Conservation (phyloP, 495 filamentous ascomycete genomes). For the Penicillium mononematosum region DNA sequence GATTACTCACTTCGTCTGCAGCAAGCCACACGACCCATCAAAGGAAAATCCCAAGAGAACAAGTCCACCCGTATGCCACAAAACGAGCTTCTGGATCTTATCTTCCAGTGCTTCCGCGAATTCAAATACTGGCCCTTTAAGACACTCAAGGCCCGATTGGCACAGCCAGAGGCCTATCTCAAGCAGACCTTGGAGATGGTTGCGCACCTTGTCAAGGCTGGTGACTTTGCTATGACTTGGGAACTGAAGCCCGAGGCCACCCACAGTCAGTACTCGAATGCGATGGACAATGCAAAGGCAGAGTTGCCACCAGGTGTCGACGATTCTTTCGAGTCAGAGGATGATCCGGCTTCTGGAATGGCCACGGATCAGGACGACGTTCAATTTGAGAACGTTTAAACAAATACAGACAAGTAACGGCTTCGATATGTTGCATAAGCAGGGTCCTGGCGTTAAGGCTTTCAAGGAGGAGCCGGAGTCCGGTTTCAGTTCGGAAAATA, state of each 20-base stretch:
- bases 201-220: constrained; percentile 74
- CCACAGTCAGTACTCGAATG: constrained; percentile 51
- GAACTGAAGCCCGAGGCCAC: constrained; percentile 72
- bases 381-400: constrained; percentile 71
- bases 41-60: constrained; percentile 59
- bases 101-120: constrained; percentile 76
- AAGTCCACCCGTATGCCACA: constrained; percentile 84
- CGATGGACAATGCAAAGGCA: constrained; percentile 41
- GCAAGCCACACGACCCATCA: constrained; percentile 39
- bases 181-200: constrained; percentile 80
- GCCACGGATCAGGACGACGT: constrained; percentile 65
- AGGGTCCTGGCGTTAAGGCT: constrained; percentile 25
- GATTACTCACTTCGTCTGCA: constrained; percentile 23
- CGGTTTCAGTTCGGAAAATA: not conserved
- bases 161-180: constrained; percentile 89
- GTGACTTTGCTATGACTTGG: constrained; percentile 80
- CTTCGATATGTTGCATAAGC: constrained; percentile 30
- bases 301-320: constrained; percentile 48
- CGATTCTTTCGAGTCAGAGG: constrained; percentile 46
- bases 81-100: constrained; percentile 77
- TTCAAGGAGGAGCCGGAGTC: constrained; percentile 1
- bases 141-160: constrained; percentile 64
- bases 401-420: not conserved
- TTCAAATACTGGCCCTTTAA: constrained; percentile 91
- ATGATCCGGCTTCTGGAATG: constrained; percentile 44